Percentiles rank a stretch among this genome's conserved stretches.
phyloP scores from a whole-genome alignment of 2,329 filamentous ascomycete genomes.

The Blastomyces percursus region DNA sequence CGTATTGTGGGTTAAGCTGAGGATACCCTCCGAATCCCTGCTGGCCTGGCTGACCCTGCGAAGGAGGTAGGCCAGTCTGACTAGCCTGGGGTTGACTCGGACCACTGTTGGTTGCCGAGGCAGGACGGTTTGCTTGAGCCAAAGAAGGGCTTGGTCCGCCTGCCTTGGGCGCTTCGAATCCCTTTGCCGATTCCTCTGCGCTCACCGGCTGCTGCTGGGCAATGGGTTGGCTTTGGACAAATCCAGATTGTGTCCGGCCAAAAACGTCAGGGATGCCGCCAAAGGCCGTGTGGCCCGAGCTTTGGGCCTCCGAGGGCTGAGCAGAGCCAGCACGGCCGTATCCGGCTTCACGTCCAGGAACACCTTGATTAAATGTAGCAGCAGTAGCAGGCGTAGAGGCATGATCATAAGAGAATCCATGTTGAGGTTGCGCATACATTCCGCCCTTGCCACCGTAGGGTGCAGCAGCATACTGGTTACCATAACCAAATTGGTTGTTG shows the following conservation, averaged over 20 bases:
- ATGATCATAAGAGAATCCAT: constrained; percentile 55
- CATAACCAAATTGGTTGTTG: constrained; percentile 44
- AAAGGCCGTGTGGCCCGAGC: constrained; percentile 40
- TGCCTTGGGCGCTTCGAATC: constrained; percentile 46
- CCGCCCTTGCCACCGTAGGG: constrained; percentile 44
- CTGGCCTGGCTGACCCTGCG: constrained; percentile 44
- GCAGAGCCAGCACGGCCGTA: constrained; percentile 50
- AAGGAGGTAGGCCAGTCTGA: constrained; percentile 44
- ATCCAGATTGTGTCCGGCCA: constrained; percentile 47
- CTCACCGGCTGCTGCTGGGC: constrained; percentile 39
- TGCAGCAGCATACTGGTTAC: constrained; percentile 40
- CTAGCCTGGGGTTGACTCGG: constrained; percentile 38
- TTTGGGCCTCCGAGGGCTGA: constrained; percentile 45
- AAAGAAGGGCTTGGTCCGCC: constrained; percentile 51
- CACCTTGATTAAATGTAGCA: constrained; percentile 33
- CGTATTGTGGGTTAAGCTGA: constrained; percentile 42
- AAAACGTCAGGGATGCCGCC: constrained; percentile 49
- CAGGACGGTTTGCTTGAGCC: constrained; percentile 52
- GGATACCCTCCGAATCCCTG: constrained; percentile 48
- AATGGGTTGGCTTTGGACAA: constrained; percentile 44
- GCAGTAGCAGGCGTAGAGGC: constrained; percentile 53
- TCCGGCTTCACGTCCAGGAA: constrained; percentile 44
- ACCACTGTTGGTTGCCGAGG: constrained; percentile 50
- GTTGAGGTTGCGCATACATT: constrained; percentile 54
- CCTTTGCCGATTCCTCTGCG: constrained; percentile 46